Base-by-base conservation (phyloP, 2,329 filamentous ascomycete genomes). In the Aspergillus latus region DNA sequence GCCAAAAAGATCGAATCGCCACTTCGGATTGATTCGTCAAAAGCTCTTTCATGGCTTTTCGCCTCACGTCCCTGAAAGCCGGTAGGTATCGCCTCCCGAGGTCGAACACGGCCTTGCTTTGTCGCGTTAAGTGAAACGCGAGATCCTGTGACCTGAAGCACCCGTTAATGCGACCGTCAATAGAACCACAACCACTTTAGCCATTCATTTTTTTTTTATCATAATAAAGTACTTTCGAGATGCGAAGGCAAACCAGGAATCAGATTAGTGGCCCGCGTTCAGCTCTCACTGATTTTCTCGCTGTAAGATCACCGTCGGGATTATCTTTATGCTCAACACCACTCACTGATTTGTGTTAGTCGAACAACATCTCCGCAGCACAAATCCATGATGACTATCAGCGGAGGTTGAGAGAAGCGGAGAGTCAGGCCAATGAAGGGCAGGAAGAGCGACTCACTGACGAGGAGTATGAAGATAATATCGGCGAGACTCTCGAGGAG, bases 271-370 rank as follows among this genome's bases (percentile, higher is more conserved):
- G 72, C 60, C 84, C 84, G 72, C 85, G 85, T 62, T 88, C 85
- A 57, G 86, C 86, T 10, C 74, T 88, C 66, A 88, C 86, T 5
- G 85, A 88, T 66, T 88, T 88, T 64, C 74, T 88, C 52, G 85
- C 85, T 48, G 83, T 84, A 74, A 69, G 80, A 28, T n/a, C 85
- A 85, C 74, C 87, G 21, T n/a, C 42, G 30, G 42, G 30, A 4
- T 39, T 37, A 21, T 26, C 60, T 29, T 5, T 1, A 11, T 5
- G 7, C 2, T 5, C 10, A 37, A 37, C 10, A 21, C 3, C 5
- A 37, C 13, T 13, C 40, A 52, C 16, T 40, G 9, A 30, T n/a
- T 7, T 9, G 9, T 54, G 29, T 56, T n/a, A 83, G 76, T 82
- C 84, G 13, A 85, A 87, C 73, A 86, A 87, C 65, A 87, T 87